Percentiles rank a stretch among this genome's conserved stretches.
These are phyloP conservation scores for Paecilomyces formosus DNA, from an alignment of 2,329 filamentous ascomycete species.

Conservation along the genomic window DNA sequence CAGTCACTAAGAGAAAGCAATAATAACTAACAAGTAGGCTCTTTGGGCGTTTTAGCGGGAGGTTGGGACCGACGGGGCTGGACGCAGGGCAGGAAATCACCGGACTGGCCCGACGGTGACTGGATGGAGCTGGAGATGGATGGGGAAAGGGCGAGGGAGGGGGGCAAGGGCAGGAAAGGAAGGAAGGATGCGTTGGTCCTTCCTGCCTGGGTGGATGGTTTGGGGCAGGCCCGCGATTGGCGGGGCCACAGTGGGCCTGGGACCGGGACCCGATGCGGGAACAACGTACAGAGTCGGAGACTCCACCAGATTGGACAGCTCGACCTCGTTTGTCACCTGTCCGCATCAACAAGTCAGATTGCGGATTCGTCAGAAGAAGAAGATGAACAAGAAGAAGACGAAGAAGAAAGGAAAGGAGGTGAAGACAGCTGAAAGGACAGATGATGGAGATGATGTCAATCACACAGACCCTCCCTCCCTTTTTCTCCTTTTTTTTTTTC, in stretches of 20 bases:
- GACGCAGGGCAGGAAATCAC: slow-evolving; percentile 8
- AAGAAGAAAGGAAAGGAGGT: too few relatives aligned
- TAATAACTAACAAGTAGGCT: slow-evolving; percentile 4
- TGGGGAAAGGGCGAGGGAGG: neutral
- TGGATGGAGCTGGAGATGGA: neutral
- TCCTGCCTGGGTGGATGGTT: neutral
- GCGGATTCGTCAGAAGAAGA: neutral
- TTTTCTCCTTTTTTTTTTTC: neutral
- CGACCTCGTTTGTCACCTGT: neutral
- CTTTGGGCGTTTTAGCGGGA: slow-evolving; percentile 14
- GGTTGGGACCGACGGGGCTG: slow-evolving; percentile 9
- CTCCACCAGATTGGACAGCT: neutral
- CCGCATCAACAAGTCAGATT: neutral
- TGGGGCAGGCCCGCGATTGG: neutral
- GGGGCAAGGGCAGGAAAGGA: neutral
- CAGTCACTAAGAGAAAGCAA: slow-evolving; percentile 3
- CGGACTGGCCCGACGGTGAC: neutral
- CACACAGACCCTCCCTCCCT: too few relatives aligned
- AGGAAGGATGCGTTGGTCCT: neutral
- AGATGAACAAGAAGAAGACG: neutral
- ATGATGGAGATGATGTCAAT: too few relatives aligned
- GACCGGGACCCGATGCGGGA: neutral
- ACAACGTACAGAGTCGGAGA: neutral
- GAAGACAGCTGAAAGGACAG: too few relatives aligned
- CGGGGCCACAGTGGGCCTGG: neutral